Base-by-base conservation (phyloP, 1,284 basidiomycete species). In the Cryptococcus maquisensis region DNA sequence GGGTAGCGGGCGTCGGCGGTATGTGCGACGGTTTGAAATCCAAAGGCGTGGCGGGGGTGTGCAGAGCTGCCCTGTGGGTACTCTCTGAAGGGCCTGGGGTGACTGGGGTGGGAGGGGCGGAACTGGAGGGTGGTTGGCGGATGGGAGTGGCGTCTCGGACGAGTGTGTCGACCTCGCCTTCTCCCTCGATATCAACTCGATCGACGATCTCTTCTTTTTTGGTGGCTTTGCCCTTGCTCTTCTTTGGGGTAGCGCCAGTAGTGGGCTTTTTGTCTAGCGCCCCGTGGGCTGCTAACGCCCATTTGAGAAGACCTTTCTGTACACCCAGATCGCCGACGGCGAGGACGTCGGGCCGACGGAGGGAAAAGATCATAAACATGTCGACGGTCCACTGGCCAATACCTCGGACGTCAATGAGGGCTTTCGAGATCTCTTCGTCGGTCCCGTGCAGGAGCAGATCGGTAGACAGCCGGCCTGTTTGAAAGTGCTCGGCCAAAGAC, bases 341-440 rank as follows among this genome's bases (percentile, higher is more conserved):
- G 2, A 92, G 79, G 47, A 93, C 86, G 71, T 94, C 84, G 0
- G 87, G 87, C 7, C 90, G 83, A 5, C 88, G 81, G 21, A 91
- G 79, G 1, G 88, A 87, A 74, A 93, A 93, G 56, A 94, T 88
- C 12, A 88, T 82, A 68, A 93, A 93, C 90, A 93, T 92, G 68
- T 91, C 84, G 15, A 90, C 87, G 80, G 73, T 76, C 72, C 75
- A 76, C 55, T 73, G 55, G 46, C 90, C 90, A 57, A 92, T 88
- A 0, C 90, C 90, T 61, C 86, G 80, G 6, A 92, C 86, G 62
- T 83, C 84, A 24, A 84, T 86, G 18, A 95, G 80, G 74, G 88
- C 84, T 56, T 84, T 80, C 4, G 82, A 79, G 5, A 94, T 79
- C 65, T 88, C 84, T 54, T 89, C 85, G 61, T 92, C 88, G 49